Evolutionary conservation across 306 rosid species (phyloP), one percentile per base, ranked within the genome.

Genomic region (Acmispon strigosus): DNA sequence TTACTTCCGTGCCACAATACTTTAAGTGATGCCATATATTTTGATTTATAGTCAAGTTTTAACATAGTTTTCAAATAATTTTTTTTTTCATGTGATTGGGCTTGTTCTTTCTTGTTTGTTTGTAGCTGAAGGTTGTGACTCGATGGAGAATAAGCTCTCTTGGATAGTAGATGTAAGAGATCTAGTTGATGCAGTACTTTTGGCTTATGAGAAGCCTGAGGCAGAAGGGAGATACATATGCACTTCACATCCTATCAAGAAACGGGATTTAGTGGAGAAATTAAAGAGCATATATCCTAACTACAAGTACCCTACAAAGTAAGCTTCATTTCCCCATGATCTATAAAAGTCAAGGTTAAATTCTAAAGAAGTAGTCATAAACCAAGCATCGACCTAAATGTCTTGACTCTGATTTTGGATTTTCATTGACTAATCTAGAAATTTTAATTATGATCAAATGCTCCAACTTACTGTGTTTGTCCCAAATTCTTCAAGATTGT

Each of bases 141-240:
- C 84, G 0, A 0, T 87, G 80, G 96, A 88, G 75, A 80, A 88
- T 76, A 83, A 52, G 77, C 45, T 0, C 18, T 76, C 75, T 0
- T 18, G 14, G 69, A 59, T 90, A 19, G 90, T 87, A 27, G 96
- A 85, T 9, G 90, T 85, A 9, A 89, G 89, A 1, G 94, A 89
- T 56, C 48, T 88, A 62, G 97, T 81, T 19, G 82, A 82, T 77
- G 96, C 88, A 48, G 39, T 90, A 42, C 43, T 90, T 43, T 43
- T 88, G 80, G 84, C 66, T 2, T 88, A 87, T 41, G 97, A 88
- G 86, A 90, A 87, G 84, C 80, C 15, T 0, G 87, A 80, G 80
- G 90, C 88, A 39, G 84, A 90, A 63, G 94, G 92, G 74, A 83
- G 98, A 80, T 87, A 86, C 81, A 55, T 87, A 50, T 88, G 96